Base-by-base conservation (phyloP, 345 rosid genomes). In the Dipteronia dyeriana region DNA sequence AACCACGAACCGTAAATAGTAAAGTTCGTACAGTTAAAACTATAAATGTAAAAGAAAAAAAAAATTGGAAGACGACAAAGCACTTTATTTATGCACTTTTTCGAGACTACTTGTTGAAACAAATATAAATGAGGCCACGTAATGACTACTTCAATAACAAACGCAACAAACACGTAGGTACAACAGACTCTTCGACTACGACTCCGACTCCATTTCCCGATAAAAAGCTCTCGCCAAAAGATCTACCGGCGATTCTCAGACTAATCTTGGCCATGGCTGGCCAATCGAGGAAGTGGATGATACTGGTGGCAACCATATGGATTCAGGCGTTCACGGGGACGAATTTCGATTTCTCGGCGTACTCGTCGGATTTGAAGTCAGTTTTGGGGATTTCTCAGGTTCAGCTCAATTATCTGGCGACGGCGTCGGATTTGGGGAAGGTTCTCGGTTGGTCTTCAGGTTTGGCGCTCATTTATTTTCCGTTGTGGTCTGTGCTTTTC, bases 271-370 rank as follows among this genome's bases (percentile, higher is more conserved):
- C 22, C 56, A 93, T 93, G 99, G 92, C 88, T 0, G 98, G 91
- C 43, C 97, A 93, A 47, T 95, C 97, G 2, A 49, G 95, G 38
- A 95, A 93, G 78, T 95, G 99, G 99, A 93, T 93, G 98, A 91
- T 95, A 53, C 85, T 95, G 10, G 94, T 95, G n/a, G 98, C 92
- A 0, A 92, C 98, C 16, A 85, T 92, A 51, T 95, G 99, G 99
- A 90, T 95, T 88, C 99, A 95, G 82, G 98, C 97, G 0, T 95
- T 95, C 70, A 95, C 98, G 0, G 99, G 99, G 4, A 95, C 99
- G 3, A 95, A 95, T 76, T 95, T 95, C 85, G 99, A 95, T 85
- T 93, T 95, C 88, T 91, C 98, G 19, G 92, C 94, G 5, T 95
- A 95, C 53, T 95, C 99, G 7, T 88, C 98, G 77, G 63, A 85